These are phyloP conservation scores for Polygonum aviculare DNA, from an alignment of 148 eudicot genomes.

Conservation along the genomic window DNA sequence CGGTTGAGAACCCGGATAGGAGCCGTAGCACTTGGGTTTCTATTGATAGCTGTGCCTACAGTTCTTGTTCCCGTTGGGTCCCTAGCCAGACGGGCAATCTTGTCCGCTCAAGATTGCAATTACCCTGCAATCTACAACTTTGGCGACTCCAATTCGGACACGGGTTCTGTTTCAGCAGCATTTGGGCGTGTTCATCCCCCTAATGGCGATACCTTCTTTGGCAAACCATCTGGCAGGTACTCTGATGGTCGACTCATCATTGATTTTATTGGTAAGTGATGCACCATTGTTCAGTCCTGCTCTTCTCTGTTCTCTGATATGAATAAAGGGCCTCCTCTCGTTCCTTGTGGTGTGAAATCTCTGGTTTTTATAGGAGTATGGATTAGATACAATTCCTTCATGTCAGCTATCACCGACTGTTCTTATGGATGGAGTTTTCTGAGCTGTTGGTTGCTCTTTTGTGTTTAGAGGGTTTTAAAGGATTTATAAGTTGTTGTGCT, in stretches of 20 bases:
- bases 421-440: background rate
- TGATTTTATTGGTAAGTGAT: conserved; percentile 63
- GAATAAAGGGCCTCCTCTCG: background rate
- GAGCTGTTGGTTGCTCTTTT: background rate
- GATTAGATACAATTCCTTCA: background rate
- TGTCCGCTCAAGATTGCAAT: conserved; percentile 20
- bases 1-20: conserved; percentile 18
- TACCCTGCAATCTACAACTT: conserved; percentile 84
- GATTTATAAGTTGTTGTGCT: background rate
- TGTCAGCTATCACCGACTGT: too few species aligned
- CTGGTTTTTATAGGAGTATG: background rate
- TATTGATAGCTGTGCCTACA: conserved; percentile 17
- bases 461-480: background rate
- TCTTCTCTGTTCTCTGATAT: background rate
- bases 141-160: conserved; percentile 91
- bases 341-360: too few species aligned
- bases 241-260: conserved; percentile 68
- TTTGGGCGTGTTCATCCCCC: conserved; percentile 73
- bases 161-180: conserved; percentile 81
- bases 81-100: conserved; percentile 6
- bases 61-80: conserved; percentile 17
- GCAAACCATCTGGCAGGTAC: conserved; percentile 55
- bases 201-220: conserved; percentile 60
- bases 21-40: conserved; percentile 21
- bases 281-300: background rate